Percentiles rank a stretch among this genome's conserved stretches.
phyloP scores from a whole-genome alignment of 495 filamentous ascomycete genomes.

The Podospora didyma region DNA sequence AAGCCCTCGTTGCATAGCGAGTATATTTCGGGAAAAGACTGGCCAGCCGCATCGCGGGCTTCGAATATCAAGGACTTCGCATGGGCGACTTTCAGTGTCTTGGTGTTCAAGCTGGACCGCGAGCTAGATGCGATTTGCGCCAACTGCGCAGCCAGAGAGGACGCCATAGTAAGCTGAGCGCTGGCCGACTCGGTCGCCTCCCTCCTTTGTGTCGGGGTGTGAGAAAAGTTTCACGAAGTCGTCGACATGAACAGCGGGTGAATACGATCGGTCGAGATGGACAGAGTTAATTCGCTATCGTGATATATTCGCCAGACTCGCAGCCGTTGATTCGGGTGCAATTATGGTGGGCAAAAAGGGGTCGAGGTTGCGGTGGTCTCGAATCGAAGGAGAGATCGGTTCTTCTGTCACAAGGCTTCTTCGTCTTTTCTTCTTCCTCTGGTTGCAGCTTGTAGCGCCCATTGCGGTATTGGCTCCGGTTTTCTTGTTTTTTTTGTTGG shows the following conservation, averaged over 20 bases:
- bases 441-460: neutral
- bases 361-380: neutral
- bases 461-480: neutral
- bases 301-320: neutral
- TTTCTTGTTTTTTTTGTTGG: slow-evolving; percentile 17
- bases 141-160: slow-evolving; percentile 74
- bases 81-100: slow-evolving; percentile 82
- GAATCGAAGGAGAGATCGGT: neutral
- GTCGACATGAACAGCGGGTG: slow-evolving; percentile 1
- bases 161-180: slow-evolving; percentile 52
- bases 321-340: neutral
- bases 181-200: neutral
- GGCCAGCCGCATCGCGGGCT: slow-evolving; percentile 68
- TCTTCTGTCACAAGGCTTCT: neutral
- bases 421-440: neutral
- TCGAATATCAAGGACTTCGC: slow-evolving; percentile 92
- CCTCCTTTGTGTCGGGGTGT: neutral
- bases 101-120: slow-evolving; percentile 77
- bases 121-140: slow-evolving; percentile 74
- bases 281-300: neutral
- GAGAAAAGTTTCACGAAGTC: neutral
- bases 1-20: slow-evolving; percentile 83
- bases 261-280: neutral
- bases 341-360: neutral
- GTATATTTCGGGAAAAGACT: slow-evolving; percentile 86